Evolutionary conservation across 2,329 filamentous ascomycete species (phyloP).

Genomic region (Aspergillus floridensis): DNA sequence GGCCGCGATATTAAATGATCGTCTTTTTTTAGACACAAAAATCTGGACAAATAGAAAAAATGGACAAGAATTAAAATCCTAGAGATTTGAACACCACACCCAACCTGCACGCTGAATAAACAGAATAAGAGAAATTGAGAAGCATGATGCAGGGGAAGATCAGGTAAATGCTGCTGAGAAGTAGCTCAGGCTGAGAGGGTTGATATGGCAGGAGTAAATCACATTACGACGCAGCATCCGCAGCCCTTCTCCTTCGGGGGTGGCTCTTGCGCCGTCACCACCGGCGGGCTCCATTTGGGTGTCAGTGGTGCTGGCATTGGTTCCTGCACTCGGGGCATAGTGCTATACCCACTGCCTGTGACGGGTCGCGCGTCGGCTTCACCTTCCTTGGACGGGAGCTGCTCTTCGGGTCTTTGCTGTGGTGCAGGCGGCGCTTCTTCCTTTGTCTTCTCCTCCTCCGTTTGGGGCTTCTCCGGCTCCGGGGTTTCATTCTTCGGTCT

Average conservation of each 20-base stretch:
- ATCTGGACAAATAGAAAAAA: not conserved
- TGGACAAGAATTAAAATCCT: constrained; percentile 7
- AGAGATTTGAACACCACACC: constrained; percentile 6
- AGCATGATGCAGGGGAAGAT: constrained; percentile 2
- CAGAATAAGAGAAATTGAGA: constrained; percentile 17
- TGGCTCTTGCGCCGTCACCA: constrained; percentile 54
- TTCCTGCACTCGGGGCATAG: constrained; percentile 48
- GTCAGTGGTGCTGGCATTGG: constrained; percentile 34
- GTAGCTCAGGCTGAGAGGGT: not conserved
- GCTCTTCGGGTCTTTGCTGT: constrained; percentile 15
- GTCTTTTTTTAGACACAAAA: not conserved
- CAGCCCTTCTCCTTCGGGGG: constrained; percentile 54
- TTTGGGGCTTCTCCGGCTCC: constrained; percentile 5
- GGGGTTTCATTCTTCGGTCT: constrained; percentile 16
- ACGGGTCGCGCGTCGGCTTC: constrained; percentile 35
- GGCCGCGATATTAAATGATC: not conserved
- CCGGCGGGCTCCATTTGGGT: constrained; percentile 43
- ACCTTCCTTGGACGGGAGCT: constrained; percentile 30
- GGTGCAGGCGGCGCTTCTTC: constrained; percentile 14
- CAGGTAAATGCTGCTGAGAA: not conserved
- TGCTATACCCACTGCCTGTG: constrained; percentile 50
- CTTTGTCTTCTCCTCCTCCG: constrained; percentile 1
- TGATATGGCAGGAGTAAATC: constrained; percentile 28
- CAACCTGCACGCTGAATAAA: constrained; percentile 20
- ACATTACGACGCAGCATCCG: constrained; percentile 75